Percentiles rank a stretch among this genome's conserved stretches.
Evolutionary conservation across 345 rosid genomes (phyloP).

Genomic region (Rhodomyrtus tomentosa): DNA sequence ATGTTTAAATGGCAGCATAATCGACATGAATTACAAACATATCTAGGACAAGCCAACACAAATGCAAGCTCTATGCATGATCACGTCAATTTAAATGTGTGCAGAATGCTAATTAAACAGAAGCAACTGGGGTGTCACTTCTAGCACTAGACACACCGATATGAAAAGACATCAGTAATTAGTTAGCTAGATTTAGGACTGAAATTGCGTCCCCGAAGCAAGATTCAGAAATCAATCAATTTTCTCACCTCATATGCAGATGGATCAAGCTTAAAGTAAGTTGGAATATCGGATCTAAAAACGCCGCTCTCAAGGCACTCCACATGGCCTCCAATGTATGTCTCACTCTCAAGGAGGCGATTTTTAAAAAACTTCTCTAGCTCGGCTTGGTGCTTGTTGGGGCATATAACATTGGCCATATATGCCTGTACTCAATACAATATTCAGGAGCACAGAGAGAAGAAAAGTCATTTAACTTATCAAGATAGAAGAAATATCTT

Average conservation of each 20-base stretch:
- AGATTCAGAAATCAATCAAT: slow-evolving; percentile 1
- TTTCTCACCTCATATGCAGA: slow-evolving; percentile 67
- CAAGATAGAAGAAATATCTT: neutral
- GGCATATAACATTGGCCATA: slow-evolving; percentile 91
- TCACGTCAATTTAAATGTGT: neutral
- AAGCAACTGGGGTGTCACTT: neutral
- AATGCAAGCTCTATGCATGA: neutral
- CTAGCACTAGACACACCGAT: neutral
- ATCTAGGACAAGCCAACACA: neutral
- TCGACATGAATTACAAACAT: neutral
- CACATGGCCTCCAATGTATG: slow-evolving; percentile 96
- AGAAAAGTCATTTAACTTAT: neutral
- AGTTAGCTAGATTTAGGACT: neutral
- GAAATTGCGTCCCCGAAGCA: neutral
- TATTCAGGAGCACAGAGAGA: neutral
- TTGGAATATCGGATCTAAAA: slow-evolving; percentile 92
- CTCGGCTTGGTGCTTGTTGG: slow-evolving; percentile 91
- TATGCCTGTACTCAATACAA: slow-evolving; percentile 47
- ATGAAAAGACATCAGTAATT: neutral
- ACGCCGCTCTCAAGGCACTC: slow-evolving; percentile 99
- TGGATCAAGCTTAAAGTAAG: slow-evolving; percentile 80
- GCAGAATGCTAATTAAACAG: neutral
- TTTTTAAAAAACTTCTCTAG: slow-evolving; percentile 68
- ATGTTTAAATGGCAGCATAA: neutral
- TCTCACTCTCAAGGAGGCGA: slow-evolving; percentile 95